These are phyloP conservation scores for Neopestalotiopsis clavispora DNA, from an alignment of 2,329 filamentous ascomycete genomes.

Conservation along the genomic window DNA sequence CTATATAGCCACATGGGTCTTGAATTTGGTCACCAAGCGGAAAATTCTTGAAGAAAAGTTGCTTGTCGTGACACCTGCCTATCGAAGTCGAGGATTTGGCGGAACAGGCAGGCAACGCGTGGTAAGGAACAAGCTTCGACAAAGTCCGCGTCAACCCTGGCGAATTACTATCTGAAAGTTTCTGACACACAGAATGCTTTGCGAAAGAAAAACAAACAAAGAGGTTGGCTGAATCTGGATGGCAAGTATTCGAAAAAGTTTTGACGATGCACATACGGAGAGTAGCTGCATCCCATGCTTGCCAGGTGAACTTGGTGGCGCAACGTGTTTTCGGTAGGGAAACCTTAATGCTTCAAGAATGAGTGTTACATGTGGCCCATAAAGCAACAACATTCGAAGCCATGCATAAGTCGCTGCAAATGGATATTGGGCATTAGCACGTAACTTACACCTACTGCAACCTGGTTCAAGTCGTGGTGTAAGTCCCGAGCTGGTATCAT, in stretches of 20 bases:
- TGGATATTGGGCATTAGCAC: not conserved
- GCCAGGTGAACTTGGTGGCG: not conserved
- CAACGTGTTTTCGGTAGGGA: constrained; percentile 1
- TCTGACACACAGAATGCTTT: not conserved
- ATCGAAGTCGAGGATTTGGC: not conserved
- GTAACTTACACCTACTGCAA: not conserved
- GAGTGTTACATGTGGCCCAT: not conserved
- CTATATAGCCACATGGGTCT: not conserved
- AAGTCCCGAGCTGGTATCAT: not conserved
- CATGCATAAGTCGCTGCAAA: not conserved
- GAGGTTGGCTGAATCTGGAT: not conserved
- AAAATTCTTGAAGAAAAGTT: not conserved
- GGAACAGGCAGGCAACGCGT: constrained; percentile 1
- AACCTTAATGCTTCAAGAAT: not conserved
- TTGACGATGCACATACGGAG: not conserved
- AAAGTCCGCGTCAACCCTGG: not conserved
- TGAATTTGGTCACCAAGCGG: not conserved
- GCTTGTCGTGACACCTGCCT: constrained; percentile 10
- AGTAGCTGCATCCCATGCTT: not conserved
- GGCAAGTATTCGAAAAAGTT: not conserved
- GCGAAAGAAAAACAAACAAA: no score
- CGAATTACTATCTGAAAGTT: not conserved
- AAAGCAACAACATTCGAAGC: not conserved
- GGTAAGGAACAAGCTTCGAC: constrained; percentile 6
- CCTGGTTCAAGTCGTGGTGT: not conserved